phyloP scores from a whole-genome alignment of 192 early-diverging fungal genomes.

The Coemansia sp. region DNA sequence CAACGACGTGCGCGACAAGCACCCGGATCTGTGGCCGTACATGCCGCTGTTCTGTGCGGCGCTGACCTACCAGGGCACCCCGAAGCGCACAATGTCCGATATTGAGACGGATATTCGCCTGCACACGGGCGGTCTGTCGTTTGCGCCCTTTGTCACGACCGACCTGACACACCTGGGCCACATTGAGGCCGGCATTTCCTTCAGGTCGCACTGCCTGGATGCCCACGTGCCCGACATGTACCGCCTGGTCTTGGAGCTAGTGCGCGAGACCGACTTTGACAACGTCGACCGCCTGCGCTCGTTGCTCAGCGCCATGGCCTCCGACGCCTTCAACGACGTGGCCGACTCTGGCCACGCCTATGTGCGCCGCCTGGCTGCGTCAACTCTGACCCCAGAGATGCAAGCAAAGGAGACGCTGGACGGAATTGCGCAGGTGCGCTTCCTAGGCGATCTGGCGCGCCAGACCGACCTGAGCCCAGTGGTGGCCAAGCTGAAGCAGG shows the following conservation, averaged over 20 bases:
- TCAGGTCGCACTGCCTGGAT: slow-evolving; percentile 64
- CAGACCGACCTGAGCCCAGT: slow-evolving; percentile 56
- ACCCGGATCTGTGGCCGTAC: slow-evolving; percentile 63
- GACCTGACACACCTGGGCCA: slow-evolving; percentile 58
- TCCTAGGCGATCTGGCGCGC: slow-evolving; percentile 67
- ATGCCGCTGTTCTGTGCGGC: slow-evolving; percentile 71
- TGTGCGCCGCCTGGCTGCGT: slow-evolving; percentile 66
- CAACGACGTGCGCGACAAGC: slow-evolving; percentile 58
- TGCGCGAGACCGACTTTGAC: slow-evolving; percentile 65
- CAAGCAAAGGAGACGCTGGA: slow-evolving; percentile 41
- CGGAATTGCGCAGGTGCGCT: slow-evolving; percentile 69
- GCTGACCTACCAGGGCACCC: slow-evolving; percentile 62
- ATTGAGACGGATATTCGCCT: slow-evolving; percentile 84
- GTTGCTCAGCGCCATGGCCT: slow-evolving; percentile 64
- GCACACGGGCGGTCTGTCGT: slow-evolving; percentile 79
- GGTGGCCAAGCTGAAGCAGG: slow-evolving; percentile 52
- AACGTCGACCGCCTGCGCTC: slow-evolving; percentile 68
- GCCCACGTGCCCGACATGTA: slow-evolving; percentile 71
- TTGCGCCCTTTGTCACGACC: slow-evolving; percentile 58
- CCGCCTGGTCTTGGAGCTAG: slow-evolving; percentile 62
- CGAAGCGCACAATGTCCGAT: slow-evolving; percentile 60
- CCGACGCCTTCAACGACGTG: slow-evolving; percentile 70
- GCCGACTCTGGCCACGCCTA: slow-evolving; percentile 77
- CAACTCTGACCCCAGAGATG: slow-evolving; percentile 55
- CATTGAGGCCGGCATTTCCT: slow-evolving; percentile 59